phyloP scores from a whole-genome alignment of 2,329 filamentous ascomycete species.

The Rugonectria rugulosa region DNA sequence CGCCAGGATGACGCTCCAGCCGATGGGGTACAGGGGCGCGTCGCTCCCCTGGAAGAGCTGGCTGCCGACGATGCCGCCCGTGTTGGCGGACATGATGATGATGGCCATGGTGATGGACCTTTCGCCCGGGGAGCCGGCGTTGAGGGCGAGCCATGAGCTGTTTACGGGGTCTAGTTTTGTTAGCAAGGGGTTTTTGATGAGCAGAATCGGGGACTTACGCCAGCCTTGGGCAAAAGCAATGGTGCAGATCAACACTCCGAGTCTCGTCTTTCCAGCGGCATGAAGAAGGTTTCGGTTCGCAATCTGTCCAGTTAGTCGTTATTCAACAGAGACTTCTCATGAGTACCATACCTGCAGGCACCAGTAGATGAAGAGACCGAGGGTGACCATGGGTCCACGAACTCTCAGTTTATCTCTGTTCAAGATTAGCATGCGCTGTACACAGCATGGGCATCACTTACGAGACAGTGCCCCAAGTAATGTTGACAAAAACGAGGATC shows the following conservation, averaged over 20 bases:
- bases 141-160: constrained; percentile 42
- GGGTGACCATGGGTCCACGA: constrained; percentile 27
- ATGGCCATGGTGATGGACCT: constrained; percentile 44
- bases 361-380: constrained; percentile 30
- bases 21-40: constrained; percentile 39
- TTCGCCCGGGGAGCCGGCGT: constrained; percentile 39
- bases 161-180: constrained; percentile 33
- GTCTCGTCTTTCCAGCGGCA: constrained; percentile 24
- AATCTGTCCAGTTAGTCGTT: constrained; percentile 18
- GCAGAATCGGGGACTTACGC: constrained; percentile 20
- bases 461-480: constrained; percentile 40
- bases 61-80: constrained; percentile 40
- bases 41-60: constrained; percentile 43
- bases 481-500: constrained; percentile 43
- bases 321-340: neutral
- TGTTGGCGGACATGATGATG: constrained; percentile 44
- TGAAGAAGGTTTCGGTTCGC: constrained; percentile 28
- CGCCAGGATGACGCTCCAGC: constrained; percentile 38
- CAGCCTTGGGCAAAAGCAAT: constrained; percentile 28
- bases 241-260: constrained; percentile 24
- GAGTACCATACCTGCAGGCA: constrained; percentile 18
- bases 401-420: constrained; percentile 29
- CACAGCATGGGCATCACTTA: neutral
- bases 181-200: neutral
- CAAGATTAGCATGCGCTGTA: constrained; percentile 5